A percentile compares a stretch with the other conserved stretches of the same genome.
Conservation (phyloP, 1,139 yeast genomes). For the Casaregolazyma lundiana region DNA sequence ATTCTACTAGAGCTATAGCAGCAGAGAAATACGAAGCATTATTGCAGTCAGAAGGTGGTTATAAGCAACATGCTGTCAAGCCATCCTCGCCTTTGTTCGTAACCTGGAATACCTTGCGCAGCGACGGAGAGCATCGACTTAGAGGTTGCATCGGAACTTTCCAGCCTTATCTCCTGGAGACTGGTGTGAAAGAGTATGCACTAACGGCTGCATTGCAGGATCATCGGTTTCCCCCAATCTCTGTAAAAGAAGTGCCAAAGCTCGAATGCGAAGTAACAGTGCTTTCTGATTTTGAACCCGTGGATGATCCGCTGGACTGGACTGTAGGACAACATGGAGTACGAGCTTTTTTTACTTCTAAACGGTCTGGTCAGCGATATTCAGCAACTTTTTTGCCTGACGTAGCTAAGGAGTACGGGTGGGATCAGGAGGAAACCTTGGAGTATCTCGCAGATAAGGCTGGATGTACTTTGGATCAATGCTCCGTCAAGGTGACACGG, state of each 20-base stretch:
- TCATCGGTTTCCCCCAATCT: slow-evolving; percentile 69
- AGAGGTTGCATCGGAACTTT: slow-evolving; percentile 97
- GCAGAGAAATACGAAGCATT: not conserved
- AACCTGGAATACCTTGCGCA: slow-evolving; percentile 65
- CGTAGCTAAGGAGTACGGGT: slow-evolving; percentile 84
- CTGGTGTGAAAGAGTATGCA: slow-evolving; percentile 62
- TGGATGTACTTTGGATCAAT: slow-evolving; percentile 35
- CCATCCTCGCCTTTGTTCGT: slow-evolving; percentile 60
- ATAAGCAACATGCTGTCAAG: not conserved
- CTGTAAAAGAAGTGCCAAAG: slow-evolving; percentile 46
- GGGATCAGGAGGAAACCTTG: slow-evolving; percentile 73
- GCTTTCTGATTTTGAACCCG: slow-evolving; percentile 54
- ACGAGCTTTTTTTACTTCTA: slow-evolving; percentile 44
- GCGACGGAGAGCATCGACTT: slow-evolving; percentile 41
- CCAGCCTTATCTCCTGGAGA: slow-evolving; percentile 41
- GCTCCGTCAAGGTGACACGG: slow-evolving; percentile 28
- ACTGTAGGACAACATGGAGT: slow-evolving; percentile 78
- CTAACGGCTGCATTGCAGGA: slow-evolving; percentile 72
- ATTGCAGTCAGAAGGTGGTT: not conserved
- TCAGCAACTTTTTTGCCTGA: slow-evolving; percentile 85
- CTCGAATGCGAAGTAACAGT: slow-evolving; percentile 59
- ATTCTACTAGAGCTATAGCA: not conserved
- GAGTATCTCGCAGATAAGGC: slow-evolving; percentile 70
- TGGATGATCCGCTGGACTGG: slow-evolving; percentile 63
- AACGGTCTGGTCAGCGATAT: slow-evolving; percentile 29